phyloP scores from a whole-genome alignment of 176 grass and related monocot species.

The Phyllostachys edulis region DNA sequence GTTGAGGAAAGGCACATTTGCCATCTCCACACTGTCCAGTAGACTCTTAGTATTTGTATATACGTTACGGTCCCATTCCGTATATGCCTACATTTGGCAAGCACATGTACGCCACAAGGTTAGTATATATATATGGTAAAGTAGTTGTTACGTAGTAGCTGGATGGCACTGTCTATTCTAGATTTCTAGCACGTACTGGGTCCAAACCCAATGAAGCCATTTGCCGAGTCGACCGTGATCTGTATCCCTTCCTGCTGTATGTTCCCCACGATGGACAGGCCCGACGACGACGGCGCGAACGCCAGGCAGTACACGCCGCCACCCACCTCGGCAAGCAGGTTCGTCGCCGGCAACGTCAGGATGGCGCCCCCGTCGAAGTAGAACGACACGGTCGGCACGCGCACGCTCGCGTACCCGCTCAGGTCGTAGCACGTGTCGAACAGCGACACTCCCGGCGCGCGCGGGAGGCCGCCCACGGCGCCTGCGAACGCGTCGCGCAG shows the following conservation, averaged over 20 bases:
- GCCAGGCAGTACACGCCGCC: slow-evolving; percentile 79
- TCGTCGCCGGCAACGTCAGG: slow-evolving; percentile 81
- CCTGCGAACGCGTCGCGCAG: slow-evolving; percentile 59
- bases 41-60: not conserved
- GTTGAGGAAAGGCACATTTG: not conserved
- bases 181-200: slow-evolving; percentile 85
- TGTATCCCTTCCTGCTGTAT: slow-evolving; percentile 91
- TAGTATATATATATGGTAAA: not conserved
- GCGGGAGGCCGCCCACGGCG: slow-evolving; percentile 49
- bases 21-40: not conserved
- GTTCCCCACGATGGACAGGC: slow-evolving; percentile 77
- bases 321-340: slow-evolving; percentile 71
- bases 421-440: slow-evolving; percentile 95
- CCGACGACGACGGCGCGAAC: slow-evolving; percentile 65
- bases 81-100: slow-evolving; percentile 6
- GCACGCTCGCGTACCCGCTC: slow-evolving; percentile 71
- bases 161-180: not conserved
- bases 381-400: slow-evolving; percentile 85
- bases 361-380: slow-evolving; percentile 63
- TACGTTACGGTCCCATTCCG: not conserved
- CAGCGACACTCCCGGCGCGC: slow-evolving; percentile 51
- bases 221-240: slow-evolving; percentile 78
- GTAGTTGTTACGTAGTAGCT: not conserved
- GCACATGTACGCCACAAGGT: not conserved
- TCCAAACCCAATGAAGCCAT: slow-evolving; percentile 76